These are phyloP conservation scores for Garcia nutans DNA, from an alignment of 345 rosid species.

Conservation along the genomic window DNA sequence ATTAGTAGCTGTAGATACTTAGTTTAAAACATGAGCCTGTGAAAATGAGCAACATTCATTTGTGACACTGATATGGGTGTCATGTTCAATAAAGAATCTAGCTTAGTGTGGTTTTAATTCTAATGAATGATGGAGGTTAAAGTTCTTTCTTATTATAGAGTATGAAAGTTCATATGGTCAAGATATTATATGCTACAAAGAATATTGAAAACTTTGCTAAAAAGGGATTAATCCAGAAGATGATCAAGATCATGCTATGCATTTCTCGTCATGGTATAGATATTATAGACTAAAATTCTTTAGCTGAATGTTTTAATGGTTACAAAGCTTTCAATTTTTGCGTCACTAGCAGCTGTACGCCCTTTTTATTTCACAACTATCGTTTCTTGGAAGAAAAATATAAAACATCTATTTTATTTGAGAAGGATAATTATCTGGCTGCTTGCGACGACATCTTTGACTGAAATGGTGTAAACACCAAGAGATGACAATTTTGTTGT, in stretches of 20 bases:
- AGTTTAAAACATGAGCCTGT: background rate
- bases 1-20: slow-evolving; percentile 7
- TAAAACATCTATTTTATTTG: background rate
- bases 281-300: background rate
- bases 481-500: no score
- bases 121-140: slow-evolving; percentile 6
- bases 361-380: background rate
- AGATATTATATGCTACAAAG: background rate
- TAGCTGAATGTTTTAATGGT: background rate
- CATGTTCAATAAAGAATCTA: background rate
- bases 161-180: background rate
- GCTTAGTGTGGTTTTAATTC: background rate
- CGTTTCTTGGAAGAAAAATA: no score
- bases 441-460: background rate
- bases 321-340: background rate
- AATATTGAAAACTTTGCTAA: background rate
- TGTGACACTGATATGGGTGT: background rate
- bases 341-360: background rate
- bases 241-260: no score
- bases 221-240: background rate
- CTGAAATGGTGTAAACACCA: background rate
- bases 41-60: background rate
- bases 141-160: background rate
- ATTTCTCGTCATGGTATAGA: background rate
- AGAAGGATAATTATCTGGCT: background rate